Evolutionary conservation across 2,329 filamentous ascomycete genomes (phyloP).

Genomic region (Aureobasidium sp.): DNA sequence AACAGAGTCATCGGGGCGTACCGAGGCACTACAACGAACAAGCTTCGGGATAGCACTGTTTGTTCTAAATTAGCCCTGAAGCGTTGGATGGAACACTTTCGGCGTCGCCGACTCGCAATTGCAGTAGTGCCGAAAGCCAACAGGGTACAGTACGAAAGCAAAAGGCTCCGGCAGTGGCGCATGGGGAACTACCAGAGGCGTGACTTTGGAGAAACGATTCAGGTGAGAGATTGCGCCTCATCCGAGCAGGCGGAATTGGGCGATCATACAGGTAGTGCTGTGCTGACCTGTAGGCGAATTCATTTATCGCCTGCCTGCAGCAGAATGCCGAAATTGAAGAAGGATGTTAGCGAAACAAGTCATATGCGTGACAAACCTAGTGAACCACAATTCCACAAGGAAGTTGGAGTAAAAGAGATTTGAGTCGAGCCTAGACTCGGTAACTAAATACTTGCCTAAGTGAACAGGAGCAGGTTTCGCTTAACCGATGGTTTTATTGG

Average conservation of each 20-base stretch:
- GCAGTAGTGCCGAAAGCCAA: background rate
- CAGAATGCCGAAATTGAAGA: slow-evolving; percentile 3
- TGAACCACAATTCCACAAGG: slow-evolving; percentile 1
- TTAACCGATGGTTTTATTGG: slow-evolving; percentile 2
- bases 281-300: background rate
- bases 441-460: background rate
- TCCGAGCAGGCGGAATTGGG: background rate
- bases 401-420: slow-evolving; percentile 4
- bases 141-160: background rate
- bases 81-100: background rate
- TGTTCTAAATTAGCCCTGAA: slow-evolving; percentile 2
- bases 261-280: slow-evolving; percentile 2
- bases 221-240: background rate
- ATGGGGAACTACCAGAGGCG: slow-evolving; percentile 4
- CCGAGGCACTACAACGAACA: background rate
- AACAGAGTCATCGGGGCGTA: background rate
- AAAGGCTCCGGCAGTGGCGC: slow-evolving; percentile 6
- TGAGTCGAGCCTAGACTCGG: slow-evolving; percentile 9
- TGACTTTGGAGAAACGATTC: slow-evolving; percentile 2
- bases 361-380: slow-evolving; percentile 6
- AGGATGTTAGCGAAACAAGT: background rate
- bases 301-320: slow-evolving; percentile 3
- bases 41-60: slow-evolving; percentile 1
- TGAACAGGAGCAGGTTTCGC: background rate
- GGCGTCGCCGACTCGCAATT: background rate